Percentiles rank a stretch among this genome's conserved stretches.
Evolutionary conservation across 257 asterid species (phyloP).

Genomic region (Salvia hispanica): DNA sequence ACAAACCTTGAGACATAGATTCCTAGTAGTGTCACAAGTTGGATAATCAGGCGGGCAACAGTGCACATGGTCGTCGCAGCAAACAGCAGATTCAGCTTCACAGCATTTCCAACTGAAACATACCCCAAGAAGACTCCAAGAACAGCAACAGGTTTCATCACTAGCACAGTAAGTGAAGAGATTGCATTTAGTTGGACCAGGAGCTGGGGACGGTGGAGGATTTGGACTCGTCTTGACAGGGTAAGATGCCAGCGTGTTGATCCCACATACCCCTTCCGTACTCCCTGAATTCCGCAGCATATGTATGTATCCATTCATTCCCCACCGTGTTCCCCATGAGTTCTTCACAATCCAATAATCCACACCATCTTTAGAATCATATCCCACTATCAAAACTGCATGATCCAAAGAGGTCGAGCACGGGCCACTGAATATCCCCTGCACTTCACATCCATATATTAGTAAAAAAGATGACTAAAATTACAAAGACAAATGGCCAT

Average conservation of each 20-base stretch:
- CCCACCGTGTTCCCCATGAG: slow-evolving; percentile 96
- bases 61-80: slow-evolving; percentile 67
- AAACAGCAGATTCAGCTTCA: slow-evolving; percentile 66
- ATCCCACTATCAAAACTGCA: slow-evolving; percentile 88
- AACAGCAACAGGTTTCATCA: slow-evolving; percentile 91
- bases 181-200: slow-evolving; percentile 67
- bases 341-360: slow-evolving; percentile 93
- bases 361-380: slow-evolving; percentile 68
- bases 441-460: slow-evolving; percentile 29
- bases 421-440: slow-evolving; percentile 93
- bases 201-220: slow-evolving; percentile 80
- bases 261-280: slow-evolving; percentile 74
- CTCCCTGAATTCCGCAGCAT: slow-evolving; percentile 60
- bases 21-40: slow-evolving; percentile 56
- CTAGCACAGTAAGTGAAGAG: slow-evolving; percentile 60
- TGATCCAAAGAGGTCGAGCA: slow-evolving; percentile 84
- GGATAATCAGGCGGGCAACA: slow-evolving; percentile 90
- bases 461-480: neutral
- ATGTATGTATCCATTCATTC: slow-evolving; percentile 74
- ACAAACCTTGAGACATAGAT: slow-evolving; percentile 72
- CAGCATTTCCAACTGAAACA: slow-evolving; percentile 89
- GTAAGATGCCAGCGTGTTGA: slow-evolving; percentile 80
- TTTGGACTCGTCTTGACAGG: slow-evolving; percentile 87
- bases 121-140: slow-evolving; percentile 57
- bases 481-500: neutral